Percentiles rank a stretch among this genome's conserved stretches.
Evolutionary conservation across 805 yeast species (phyloP).

Genomic region (Cyberlindnera mississippiensis): DNA sequence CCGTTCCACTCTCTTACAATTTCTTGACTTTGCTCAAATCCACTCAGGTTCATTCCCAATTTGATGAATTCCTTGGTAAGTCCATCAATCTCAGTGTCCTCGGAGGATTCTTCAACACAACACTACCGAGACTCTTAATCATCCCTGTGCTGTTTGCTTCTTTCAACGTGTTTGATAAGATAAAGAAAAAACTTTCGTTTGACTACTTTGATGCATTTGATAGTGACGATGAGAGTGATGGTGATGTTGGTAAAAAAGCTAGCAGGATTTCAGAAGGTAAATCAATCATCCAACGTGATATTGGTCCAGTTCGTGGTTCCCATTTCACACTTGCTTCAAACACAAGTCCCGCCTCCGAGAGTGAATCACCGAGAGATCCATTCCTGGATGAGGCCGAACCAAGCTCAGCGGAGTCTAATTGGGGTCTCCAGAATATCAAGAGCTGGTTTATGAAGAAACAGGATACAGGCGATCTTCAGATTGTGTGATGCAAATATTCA

Average conservation of each 20-base stretch:
- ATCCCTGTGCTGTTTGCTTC: conserved; percentile 64
- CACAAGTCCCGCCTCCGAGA: background rate
- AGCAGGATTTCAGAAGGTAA: conserved; percentile 24
- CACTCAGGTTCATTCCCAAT: conserved; percentile 46
- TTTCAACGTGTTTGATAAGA: conserved; percentile 63
- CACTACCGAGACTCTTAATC: conserved; percentile 71
- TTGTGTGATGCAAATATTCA: conserved; percentile 4
- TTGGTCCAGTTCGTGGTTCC: conserved; percentile 7
- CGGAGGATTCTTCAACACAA: conserved; percentile 65
- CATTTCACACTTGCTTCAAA: background rate
- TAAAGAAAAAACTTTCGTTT: conserved; percentile 35
- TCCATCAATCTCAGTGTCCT: conserved; percentile 73
- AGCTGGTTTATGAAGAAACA: conserved; percentile 1
- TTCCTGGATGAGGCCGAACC: background rate
- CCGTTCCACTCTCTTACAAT: conserved; percentile 79
- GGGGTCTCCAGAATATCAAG: conserved; percentile 1
- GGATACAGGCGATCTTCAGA: background rate
- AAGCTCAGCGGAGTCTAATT: background rate
- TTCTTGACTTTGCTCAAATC: conserved; percentile 56
- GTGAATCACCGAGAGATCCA: background rate
- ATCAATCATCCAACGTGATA: conserved; percentile 23
- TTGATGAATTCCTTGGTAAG: conserved; percentile 71
- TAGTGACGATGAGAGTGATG: conserved; percentile 34
- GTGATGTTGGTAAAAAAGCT: conserved; percentile 17
- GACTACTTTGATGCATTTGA: conserved; percentile 36